Evolutionary conservation across 208 protist genomes (phyloP).

Genomic region (Trypanosomatidae sp.): DNA sequence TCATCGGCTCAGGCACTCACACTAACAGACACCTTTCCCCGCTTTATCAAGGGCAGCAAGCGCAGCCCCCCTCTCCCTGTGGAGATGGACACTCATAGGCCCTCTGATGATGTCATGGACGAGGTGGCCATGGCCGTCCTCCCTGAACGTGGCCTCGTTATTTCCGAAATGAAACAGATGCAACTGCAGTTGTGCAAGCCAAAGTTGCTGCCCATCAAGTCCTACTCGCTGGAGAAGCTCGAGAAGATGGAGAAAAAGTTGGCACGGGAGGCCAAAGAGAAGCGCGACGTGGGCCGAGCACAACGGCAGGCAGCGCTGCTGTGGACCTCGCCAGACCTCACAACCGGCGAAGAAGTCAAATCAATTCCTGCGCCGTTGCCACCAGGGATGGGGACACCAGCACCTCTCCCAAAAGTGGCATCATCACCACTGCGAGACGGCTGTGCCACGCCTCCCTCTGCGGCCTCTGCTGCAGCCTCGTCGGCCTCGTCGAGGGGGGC

Average conservation of each 20-base stretch:
- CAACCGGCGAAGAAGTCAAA: background rate
- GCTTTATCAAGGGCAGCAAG: background rate
- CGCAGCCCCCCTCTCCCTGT: background rate
- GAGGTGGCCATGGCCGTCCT: conserved; percentile 54
- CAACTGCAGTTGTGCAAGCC: conserved; percentile 93
- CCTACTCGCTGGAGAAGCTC: conserved; percentile 92
- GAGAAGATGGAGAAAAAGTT: conserved; percentile 91
- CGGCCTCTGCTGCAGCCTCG: background rate
- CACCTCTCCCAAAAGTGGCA: background rate
- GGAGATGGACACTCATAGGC: conserved; percentile 5
- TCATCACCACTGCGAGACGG: background rate
- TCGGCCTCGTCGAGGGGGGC: conserved; percentile 1
- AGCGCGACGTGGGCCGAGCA: conserved; percentile 36
- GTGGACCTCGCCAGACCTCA: conserved; percentile 27
- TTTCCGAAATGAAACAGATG: conserved; percentile 70
- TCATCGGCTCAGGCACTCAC: background rate
- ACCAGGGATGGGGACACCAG: background rate
- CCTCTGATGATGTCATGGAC: conserved; percentile 1
- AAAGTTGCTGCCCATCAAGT: conserved; percentile 97
- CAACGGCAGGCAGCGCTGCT: conserved; percentile 25
- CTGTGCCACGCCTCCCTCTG: background rate
- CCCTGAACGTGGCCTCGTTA: conserved; percentile 82
- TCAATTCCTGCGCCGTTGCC: background rate
- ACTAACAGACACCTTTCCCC: background rate
- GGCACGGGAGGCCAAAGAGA: conserved; percentile 42